These are phyloP conservation scores for Lunularia cruciata DNA, from an alignment of 225 moss, liverwort and hornwort species.

Conservation along the genomic window DNA sequence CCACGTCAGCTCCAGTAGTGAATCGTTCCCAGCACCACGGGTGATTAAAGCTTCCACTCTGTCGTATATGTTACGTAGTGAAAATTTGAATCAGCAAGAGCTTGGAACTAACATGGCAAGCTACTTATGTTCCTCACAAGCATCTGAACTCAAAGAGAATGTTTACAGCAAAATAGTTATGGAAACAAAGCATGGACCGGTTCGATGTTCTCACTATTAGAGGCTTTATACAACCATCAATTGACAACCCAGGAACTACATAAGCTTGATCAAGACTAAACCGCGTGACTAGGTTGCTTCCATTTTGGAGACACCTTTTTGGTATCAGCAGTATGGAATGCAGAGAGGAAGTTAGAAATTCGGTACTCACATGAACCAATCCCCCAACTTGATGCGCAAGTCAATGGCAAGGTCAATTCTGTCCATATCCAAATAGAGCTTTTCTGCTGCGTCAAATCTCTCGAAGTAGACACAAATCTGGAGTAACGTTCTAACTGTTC, in stretches of 20 bases:
- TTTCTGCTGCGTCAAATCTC: slow-evolving; percentile 78
- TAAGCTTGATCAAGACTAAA: background rate
- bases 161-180: too few relatives aligned
- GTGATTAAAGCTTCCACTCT: slow-evolving; percentile 82
- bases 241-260: too few relatives aligned
- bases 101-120: background rate
- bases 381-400: slow-evolving; percentile 80
- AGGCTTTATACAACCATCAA: too few relatives aligned
- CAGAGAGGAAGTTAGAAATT: background rate
- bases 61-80: background rate
- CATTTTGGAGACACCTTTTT: background rate
- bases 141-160: background rate
- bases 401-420: slow-evolving; percentile 83
- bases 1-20: slow-evolving; percentile 67
- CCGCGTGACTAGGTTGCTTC: background rate
- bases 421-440: slow-evolving; percentile 74
- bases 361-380: slow-evolving; percentile 73
- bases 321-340: too few relatives aligned
- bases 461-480: slow-evolving; percentile 87
- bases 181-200: too few relatives aligned
- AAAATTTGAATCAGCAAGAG: background rate
- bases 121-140: background rate
- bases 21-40: slow-evolving; percentile 55
- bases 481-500: too few relatives aligned
- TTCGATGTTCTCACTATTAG: too few relatives aligned